A percentile compares a stretch with the other conserved stretches of the same genome.
Conservation (phyloP, 2,329 filamentous ascomycete genomes). For the Myriosclerotinia duriaeana region DNA sequence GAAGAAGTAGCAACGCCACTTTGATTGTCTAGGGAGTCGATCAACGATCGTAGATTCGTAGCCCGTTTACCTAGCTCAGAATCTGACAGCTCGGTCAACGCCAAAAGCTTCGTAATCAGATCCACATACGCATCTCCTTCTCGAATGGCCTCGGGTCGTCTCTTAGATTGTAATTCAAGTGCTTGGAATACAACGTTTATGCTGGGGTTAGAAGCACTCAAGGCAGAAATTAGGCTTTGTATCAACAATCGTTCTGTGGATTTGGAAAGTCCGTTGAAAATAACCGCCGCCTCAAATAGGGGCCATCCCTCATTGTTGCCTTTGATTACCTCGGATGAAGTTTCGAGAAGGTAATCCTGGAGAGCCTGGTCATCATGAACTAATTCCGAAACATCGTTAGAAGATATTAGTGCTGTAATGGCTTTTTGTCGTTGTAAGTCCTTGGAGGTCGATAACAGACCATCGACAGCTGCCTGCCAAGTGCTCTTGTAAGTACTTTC, state of each 20-base stretch:
- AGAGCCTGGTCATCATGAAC: constrained; percentile 45
- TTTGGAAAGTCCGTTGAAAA: constrained; percentile 36
- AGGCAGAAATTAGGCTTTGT: constrained; percentile 38
- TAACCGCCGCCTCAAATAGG: constrained; percentile 51
- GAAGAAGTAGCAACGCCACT: constrained; percentile 40
- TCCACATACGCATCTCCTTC: constrained; percentile 51
- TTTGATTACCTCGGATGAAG: constrained; percentile 45
- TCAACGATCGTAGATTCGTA: constrained; percentile 44
- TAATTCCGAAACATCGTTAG: constrained; percentile 43
- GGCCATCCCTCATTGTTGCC: constrained; percentile 44
- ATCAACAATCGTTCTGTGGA: constrained; percentile 39
- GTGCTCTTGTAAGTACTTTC: constrained; percentile 31
- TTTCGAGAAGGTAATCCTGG: constrained; percentile 50
- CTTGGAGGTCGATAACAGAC: constrained; percentile 43
- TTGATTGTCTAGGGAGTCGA: constrained; percentile 43
- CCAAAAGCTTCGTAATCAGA: constrained; percentile 54
- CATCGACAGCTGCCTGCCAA: constrained; percentile 44
- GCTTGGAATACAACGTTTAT: constrained; percentile 44
- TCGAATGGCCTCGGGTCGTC: constrained; percentile 48
- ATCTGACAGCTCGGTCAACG: constrained; percentile 53
- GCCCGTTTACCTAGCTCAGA: constrained; percentile 36
- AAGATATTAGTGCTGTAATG: constrained; percentile 50
- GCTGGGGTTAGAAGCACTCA: constrained; percentile 28
- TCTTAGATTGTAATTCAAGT: constrained; percentile 50
- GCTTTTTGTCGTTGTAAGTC: constrained; percentile 40